These are phyloP conservation scores for Ilex aquifolium DNA, from an alignment of 257 asterid species.

Conservation along the genomic window DNA sequence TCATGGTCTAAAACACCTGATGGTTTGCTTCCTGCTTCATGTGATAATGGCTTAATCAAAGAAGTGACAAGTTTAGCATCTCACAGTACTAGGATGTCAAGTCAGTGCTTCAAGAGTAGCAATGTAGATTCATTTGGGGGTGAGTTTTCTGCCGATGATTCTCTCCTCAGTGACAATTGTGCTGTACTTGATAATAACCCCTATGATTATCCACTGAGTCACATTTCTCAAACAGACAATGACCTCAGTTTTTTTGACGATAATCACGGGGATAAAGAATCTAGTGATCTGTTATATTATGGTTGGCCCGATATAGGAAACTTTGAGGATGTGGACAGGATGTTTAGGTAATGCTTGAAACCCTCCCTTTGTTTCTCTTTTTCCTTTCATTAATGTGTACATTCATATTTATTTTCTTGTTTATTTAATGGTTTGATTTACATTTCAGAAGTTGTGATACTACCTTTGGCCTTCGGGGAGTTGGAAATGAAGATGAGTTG, in stretches of 20 bases:
- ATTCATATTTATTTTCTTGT: constrained; percentile 2
- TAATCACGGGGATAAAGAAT: constrained; percentile 45
- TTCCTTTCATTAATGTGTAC: constrained; percentile 4
- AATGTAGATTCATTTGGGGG: constrained; percentile 23
- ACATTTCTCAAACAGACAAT: constrained; percentile 35
- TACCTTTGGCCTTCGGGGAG: constrained; percentile 62
- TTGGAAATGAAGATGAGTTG: constrained; percentile 48
- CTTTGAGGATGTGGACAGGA: constrained; percentile 82
- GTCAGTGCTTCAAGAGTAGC: constrained; percentile 28
- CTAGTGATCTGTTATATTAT: constrained; percentile 52
- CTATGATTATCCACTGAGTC: constrained; percentile 44
- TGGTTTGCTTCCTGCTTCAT: constrained; percentile 38
- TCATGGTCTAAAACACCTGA: constrained; percentile 31
- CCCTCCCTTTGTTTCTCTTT: constrained; percentile 7
- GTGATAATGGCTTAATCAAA: constrained; percentile 28
- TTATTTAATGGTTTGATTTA: not conserved
- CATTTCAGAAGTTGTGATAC: constrained; percentile 72
- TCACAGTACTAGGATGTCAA: constrained; percentile 30
- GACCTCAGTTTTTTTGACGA: constrained; percentile 45
- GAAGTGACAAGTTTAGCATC: constrained; percentile 51
- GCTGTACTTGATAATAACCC: constrained; percentile 38
- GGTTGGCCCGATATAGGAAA: constrained; percentile 80
- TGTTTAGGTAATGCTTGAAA: constrained; percentile 58
- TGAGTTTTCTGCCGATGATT: constrained; percentile 33
- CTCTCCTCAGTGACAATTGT: constrained; percentile 30